These are phyloP conservation scores for Camellia japonica DNA, from an alignment of 148 eudicot genomes.

Conservation along the genomic window DNA sequence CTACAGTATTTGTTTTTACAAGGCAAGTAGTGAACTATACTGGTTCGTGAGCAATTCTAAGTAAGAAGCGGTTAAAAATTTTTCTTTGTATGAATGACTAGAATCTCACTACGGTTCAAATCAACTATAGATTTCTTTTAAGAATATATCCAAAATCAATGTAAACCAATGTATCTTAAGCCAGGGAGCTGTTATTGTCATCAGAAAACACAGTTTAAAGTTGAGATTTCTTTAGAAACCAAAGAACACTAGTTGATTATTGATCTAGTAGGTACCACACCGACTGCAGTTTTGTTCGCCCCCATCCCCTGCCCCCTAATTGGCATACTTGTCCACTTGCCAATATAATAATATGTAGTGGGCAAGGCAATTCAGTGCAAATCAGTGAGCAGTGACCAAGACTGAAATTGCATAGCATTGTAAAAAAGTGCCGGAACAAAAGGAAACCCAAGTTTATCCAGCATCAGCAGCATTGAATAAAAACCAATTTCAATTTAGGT, in stretches of 20 bases:
- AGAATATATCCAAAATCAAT: neutral
- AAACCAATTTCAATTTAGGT: neutral
- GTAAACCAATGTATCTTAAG: neutral
- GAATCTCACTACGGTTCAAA: neutral
- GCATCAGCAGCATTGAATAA: neutral
- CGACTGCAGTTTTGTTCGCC: neutral
- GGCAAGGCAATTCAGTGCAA: slow-evolving; percentile 2
- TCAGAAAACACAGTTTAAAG: neutral
- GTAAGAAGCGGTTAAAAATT: too few species aligned
- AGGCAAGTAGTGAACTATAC: neutral
- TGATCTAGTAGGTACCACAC: neutral
- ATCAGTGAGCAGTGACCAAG: neutral
- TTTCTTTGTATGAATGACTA: neutral
- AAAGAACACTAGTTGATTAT: neutral
- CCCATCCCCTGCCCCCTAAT: neutral
- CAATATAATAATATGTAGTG: neutral
- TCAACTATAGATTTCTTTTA: neutral
- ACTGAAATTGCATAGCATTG: neutral
- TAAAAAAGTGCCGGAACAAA: too few species aligned
- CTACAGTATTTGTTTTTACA: too few species aligned
- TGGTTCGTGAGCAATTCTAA: slow-evolving; percentile 1
- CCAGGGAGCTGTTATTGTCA: neutral
- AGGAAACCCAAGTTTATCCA: neutral
- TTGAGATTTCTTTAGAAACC: neutral
- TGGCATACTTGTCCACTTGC: neutral